Base-by-base conservation (phyloP, 306 rosid species). In the Corylus heterophylla region DNA sequence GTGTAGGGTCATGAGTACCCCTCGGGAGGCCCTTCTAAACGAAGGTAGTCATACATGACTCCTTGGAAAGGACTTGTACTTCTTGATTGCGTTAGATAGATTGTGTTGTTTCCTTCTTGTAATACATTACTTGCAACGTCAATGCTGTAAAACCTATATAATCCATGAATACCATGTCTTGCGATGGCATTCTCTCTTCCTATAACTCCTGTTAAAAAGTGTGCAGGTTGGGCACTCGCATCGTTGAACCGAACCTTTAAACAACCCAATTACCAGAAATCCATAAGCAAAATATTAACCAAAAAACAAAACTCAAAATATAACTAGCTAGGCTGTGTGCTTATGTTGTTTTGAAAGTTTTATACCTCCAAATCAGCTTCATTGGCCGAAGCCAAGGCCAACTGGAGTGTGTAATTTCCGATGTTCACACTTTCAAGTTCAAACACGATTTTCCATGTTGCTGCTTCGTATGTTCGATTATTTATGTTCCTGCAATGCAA, bases 91-190 rank as follows among this genome's bases (percentile, higher is more conserved):
- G 76, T 86, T 22, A 94, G 81, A 84, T 78, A 89, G 74, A 94
- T 66, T 7, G 62, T 78, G 80, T 94, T 94, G 5, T 12, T 80
- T 81, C 98, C 97, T 52, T 74, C 2, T 0, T 18, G 62, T 13
- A 89, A 80, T 12, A 50, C 74, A 75, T 63, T 0, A 13, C 94
- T 86, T 8, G 74, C 31, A 7, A 92, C 42, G 10, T 35, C 22
- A 25, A 91, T 31, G 76, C 78, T 88, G 76, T 69, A 87, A 37
- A 86, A 27, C 77, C 85, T 73, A 66, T 89, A 79, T 76, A 92
- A 72, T 4, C 98, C 98, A 70, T 94, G 95, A 12, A 89, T 87
- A 2, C 97, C 97, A 48, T 94, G 98, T 59, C 98, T 91, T 14
- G 98, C 90, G 42, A 94, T 89, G 8, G 89, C 93, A 25, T 80